Percentiles rank a stretch among this genome's conserved stretches.
Evolutionary conservation across 768 basidiomycete genomes (phyloP).

Genomic region (Baorangia bicolor): DNA sequence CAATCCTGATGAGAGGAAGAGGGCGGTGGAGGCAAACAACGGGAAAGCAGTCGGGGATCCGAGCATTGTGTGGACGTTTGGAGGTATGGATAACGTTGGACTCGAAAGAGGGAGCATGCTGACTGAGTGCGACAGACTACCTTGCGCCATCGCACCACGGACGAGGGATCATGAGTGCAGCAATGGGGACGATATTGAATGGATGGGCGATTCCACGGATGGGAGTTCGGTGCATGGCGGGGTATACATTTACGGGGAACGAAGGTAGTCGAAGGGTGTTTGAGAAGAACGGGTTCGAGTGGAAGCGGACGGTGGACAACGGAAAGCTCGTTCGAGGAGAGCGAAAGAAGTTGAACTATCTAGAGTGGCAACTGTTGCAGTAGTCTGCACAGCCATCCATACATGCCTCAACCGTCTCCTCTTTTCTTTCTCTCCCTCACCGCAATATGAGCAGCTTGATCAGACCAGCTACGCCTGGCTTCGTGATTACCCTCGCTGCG

Average conservation of each 20-base stretch:
- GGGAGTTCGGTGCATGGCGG: slow-evolving; percentile 49
- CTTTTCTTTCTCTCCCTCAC: background rate
- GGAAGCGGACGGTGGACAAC: slow-evolving; percentile 39
- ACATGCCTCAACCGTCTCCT: background rate
- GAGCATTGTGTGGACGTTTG: slow-evolving; percentile 58
- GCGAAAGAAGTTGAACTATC: slow-evolving; percentile 34
- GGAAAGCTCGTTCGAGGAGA: slow-evolving; percentile 39
- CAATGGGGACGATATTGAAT: slow-evolving; percentile 49
- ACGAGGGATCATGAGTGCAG: slow-evolving; percentile 73
- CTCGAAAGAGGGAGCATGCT: background rate
- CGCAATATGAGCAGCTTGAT: slow-evolving; percentile 56
- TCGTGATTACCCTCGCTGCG: slow-evolving; percentile 77
- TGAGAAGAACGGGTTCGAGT: slow-evolving; percentile 60
- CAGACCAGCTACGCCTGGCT: slow-evolving; percentile 88
- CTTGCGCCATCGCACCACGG: slow-evolving; percentile 61
- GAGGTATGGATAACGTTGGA: slow-evolving; percentile 41
- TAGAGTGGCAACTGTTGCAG: slow-evolving; percentile 31
- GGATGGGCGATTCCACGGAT: slow-evolving; percentile 67
- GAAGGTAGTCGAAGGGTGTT: slow-evolving; percentile 62
- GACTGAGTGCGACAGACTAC: slow-evolving; percentile 45
- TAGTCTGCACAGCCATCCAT: slow-evolving; percentile 19
- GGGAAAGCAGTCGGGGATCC: slow-evolving; percentile 47
- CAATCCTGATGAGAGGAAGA: slow-evolving; percentile 39
- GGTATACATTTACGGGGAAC: slow-evolving; percentile 51
- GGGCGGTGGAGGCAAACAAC: slow-evolving; percentile 41